These are phyloP conservation scores for Cryptosporidium xiaoi DNA, from an alignment of 169 alveolate species.

Conservation along the genomic window DNA sequence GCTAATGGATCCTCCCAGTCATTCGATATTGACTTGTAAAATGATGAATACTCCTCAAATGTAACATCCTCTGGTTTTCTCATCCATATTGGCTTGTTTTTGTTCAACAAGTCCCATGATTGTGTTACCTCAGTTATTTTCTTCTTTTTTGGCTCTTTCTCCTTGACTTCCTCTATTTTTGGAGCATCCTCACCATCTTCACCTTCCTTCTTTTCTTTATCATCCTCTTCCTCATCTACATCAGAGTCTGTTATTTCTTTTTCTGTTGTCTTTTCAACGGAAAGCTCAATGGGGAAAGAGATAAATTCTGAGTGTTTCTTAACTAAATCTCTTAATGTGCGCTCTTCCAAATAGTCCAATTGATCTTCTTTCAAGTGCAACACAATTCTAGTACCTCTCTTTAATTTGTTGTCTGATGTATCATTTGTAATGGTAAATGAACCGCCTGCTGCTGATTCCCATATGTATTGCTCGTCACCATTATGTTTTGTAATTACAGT, in stretches of 20 bases:
- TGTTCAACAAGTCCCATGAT: conserved; percentile 97
- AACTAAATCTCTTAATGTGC: conserved; percentile 96
- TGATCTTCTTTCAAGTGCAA: conserved; percentile 97
- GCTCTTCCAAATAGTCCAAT: conserved; percentile 97
- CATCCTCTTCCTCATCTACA: conserved; percentile 91
- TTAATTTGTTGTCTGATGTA: conserved; percentile 87
- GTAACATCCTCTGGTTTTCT: conserved; percentile 98
- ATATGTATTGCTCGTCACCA: conserved; percentile 96
- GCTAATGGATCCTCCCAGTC: conserved; percentile 99
- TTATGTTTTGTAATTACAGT: conserved; percentile 95
- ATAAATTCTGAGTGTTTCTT: conserved; percentile 99
- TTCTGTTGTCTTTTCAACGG: conserved; percentile 96
- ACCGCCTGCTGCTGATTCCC: conserved; percentile 99
- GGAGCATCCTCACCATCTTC: conserved; percentile 83
- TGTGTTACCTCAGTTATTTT: conserved; percentile 96
- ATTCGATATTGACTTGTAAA: conserved; percentile 97
- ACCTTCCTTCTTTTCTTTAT: conserved; percentile 81
- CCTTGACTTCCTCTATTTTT: conserved; percentile 84
- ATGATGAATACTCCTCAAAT: conserved; percentile 98
- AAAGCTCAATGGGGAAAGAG: conserved; percentile 98
- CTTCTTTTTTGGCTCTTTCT: conserved; percentile 95
- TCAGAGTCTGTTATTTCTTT: conserved; percentile 98
- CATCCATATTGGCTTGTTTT: conserved; percentile 99
- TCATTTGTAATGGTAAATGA: conserved; percentile 97
- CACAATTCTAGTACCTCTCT: conserved; percentile 96